Conservation (phyloP, 2,329 filamentous ascomycete genomes). For the Aspergillus sergii region DNA sequence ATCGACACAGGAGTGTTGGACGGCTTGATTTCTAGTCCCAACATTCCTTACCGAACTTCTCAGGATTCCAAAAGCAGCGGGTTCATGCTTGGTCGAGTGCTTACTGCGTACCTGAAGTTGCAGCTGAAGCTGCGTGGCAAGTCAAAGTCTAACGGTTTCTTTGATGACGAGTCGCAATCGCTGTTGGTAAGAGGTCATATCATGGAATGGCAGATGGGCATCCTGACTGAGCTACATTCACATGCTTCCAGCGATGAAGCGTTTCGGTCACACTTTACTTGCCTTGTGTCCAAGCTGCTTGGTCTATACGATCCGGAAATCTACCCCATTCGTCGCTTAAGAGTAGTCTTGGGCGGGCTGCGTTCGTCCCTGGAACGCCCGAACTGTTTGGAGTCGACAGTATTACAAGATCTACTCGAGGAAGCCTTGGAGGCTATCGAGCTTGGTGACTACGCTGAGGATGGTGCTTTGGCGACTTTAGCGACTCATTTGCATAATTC, state of each 20-base stretch:
- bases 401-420: conserved; percentile 30
- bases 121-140: conserved; percentile 35
- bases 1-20: conserved; percentile 41
- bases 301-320: conserved; percentile 32
- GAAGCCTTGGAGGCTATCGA: conserved; percentile 29
- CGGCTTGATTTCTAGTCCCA: conserved; percentile 30
- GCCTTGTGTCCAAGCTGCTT: conserved; percentile 35
- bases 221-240: conserved; percentile 35
- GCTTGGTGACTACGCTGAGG: conserved; percentile 23
- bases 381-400: conserved; percentile 26
- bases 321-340: conserved; percentile 42
- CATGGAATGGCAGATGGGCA: conserved; percentile 42
- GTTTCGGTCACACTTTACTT: conserved; percentile 30
- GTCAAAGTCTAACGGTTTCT: conserved; percentile 28
- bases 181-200: conserved; percentile 32
- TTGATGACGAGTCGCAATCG: conserved; percentile 34
- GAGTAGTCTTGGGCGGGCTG: conserved; percentile 38
- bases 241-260: conserved; percentile 30
- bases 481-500: conserved; percentile 36
- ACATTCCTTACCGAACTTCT: conserved; percentile 30
- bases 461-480: conserved; percentile 30
- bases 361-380: conserved; percentile 39
- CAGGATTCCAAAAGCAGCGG: conserved; percentile 38
- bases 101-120: conserved; percentile 37
- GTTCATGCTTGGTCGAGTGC: conserved; percentile 42